phyloP scores from a whole-genome alignment of 1,139 yeast species.

The Suhomyces anneliseae region DNA sequence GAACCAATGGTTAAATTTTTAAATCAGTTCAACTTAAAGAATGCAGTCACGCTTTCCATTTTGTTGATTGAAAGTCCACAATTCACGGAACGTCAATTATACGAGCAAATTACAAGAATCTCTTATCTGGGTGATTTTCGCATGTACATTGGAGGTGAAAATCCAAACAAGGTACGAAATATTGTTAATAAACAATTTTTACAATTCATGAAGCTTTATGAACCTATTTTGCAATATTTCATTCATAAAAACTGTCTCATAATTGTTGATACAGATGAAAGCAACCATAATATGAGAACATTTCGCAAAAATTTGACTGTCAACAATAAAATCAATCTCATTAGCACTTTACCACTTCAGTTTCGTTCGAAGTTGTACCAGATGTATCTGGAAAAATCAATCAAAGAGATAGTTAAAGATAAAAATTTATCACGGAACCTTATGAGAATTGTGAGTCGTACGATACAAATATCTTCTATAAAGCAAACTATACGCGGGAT shows the following conservation, averaged over 20 bases:
- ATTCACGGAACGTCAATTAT: slow-evolving; percentile 66
- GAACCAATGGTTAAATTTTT: slow-evolving; percentile 55
- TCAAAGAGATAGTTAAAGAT: slow-evolving; percentile 41
- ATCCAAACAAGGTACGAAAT: slow-evolving; percentile 83
- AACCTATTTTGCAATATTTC: slow-evolving; percentile 51
- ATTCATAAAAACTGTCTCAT: slow-evolving; percentile 21
- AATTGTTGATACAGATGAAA: slow-evolving; percentile 17
- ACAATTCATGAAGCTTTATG: slow-evolving; percentile 68
- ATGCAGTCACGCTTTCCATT: slow-evolving; percentile 76
- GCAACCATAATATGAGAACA: slow-evolving; percentile 16
- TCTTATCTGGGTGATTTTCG: slow-evolving; percentile 93
- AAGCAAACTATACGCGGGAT: slow-evolving; percentile 81
- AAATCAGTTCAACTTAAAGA: slow-evolving; percentile 74
- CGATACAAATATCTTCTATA: slow-evolving; percentile 69
- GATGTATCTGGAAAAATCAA: slow-evolving; percentile 37
- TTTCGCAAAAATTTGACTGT: slow-evolving; percentile 21
- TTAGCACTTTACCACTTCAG: slow-evolving; percentile 50
- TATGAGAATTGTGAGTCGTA: slow-evolving; percentile 48
- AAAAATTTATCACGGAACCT: slow-evolving; percentile 38
- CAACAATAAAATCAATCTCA: slow-evolving; percentile 27
- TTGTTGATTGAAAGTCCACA: slow-evolving; percentile 40
- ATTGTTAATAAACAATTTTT: slow-evolving; percentile 77
- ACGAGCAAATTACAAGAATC: slow-evolving; percentile 72
- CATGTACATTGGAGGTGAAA: slow-evolving; percentile 84
- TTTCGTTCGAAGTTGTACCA: slow-evolving; percentile 49